Percentiles rank a stretch among this genome's conserved stretches.
These are phyloP conservation scores for Pseudozyma pruni DNA, from an alignment of 1,284 basidiomycete genomes.

Conservation along the genomic window DNA sequence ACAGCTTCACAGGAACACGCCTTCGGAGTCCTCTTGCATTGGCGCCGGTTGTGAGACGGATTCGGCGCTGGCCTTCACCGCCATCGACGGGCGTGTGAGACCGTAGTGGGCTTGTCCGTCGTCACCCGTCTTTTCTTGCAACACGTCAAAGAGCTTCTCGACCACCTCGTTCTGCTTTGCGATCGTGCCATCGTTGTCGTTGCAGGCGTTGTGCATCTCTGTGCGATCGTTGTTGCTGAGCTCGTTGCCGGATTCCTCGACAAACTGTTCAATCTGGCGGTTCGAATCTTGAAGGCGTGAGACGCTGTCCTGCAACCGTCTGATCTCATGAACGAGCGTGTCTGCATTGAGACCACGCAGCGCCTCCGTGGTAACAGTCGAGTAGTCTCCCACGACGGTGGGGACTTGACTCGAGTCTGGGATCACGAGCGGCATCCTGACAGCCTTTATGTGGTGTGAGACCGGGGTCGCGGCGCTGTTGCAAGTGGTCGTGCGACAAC, in stretches of 20 bases:
- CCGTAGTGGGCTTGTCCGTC: slow-evolving; percentile 29
- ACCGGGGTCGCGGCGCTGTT: too few species aligned
- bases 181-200: slow-evolving; percentile 39
- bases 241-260: slow-evolving; percentile 23
- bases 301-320: slow-evolving; percentile 39
- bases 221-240: slow-evolving; percentile 25
- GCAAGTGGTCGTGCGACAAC: neutral
- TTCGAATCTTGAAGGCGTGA: slow-evolving; percentile 32
- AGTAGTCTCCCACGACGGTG: slow-evolving; percentile 37
- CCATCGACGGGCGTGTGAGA: slow-evolving; percentile 14
- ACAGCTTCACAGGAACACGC: slow-evolving; percentile 26
- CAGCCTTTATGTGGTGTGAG: too few species aligned
- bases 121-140: slow-evolving; percentile 30
- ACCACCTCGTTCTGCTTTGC: slow-evolving; percentile 39
- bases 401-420: slow-evolving; percentile 37
- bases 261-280: slow-evolving; percentile 41
- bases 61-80: neutral
- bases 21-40: slow-evolving; percentile 38
- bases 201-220: slow-evolving; percentile 40
- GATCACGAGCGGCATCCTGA: slow-evolving; percentile 39
- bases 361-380: slow-evolving; percentile 32
- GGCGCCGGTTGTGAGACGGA: neutral
- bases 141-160: slow-evolving; percentile 29
- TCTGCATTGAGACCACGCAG: slow-evolving; percentile 37
- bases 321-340: slow-evolving; percentile 45